Percentiles rank a stretch among this genome's conserved stretches.
Evolutionary conservation across 2,329 filamentous ascomycete species (phyloP).

Genomic region (Verticillium alfalfae): DNA sequence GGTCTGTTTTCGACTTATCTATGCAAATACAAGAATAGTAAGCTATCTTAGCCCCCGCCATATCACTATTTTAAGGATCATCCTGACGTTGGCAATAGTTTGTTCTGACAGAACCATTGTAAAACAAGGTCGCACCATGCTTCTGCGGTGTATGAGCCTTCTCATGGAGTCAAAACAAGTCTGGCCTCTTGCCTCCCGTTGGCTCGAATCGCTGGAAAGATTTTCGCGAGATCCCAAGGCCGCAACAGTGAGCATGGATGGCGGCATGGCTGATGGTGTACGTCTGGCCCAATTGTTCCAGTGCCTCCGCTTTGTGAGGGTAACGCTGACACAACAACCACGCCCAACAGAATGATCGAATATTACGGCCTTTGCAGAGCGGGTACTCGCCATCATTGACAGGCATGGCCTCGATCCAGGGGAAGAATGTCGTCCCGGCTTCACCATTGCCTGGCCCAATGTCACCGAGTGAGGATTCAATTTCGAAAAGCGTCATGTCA

Average conservation of each 20-base stretch:
- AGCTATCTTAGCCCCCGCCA: slow-evolving; percentile 12
- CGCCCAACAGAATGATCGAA: slow-evolving; percentile 18
- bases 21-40: slow-evolving; percentile 44
- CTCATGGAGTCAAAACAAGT: slow-evolving; percentile 42
- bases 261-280: slow-evolving; percentile 44
- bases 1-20: slow-evolving; percentile 46
- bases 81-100: slow-evolving; percentile 23
- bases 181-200: slow-evolving; percentile 48
- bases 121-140: slow-evolving; percentile 37
- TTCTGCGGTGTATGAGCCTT: slow-evolving; percentile 37
- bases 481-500: slow-evolving; percentile 15
- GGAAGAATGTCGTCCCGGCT: neutral
- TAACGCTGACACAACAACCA: too few relatives aligned
- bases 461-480: slow-evolving; percentile 12
- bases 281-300: neutral
- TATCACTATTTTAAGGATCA: neutral
- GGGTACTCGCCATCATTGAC: neutral
- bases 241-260: slow-evolving; percentile 30
- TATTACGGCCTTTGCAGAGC: slow-evolving; percentile 16
- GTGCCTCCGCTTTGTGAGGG: too few relatives aligned
- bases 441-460: neutral
- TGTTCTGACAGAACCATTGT: slow-evolving; percentile 33
- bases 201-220: slow-evolving; percentile 43
- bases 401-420: neutral
- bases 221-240: slow-evolving; percentile 39